Evolutionary conservation across 108 stramenopile genomes (phyloP).

Genomic region (Skeletonema marinoi): DNA sequence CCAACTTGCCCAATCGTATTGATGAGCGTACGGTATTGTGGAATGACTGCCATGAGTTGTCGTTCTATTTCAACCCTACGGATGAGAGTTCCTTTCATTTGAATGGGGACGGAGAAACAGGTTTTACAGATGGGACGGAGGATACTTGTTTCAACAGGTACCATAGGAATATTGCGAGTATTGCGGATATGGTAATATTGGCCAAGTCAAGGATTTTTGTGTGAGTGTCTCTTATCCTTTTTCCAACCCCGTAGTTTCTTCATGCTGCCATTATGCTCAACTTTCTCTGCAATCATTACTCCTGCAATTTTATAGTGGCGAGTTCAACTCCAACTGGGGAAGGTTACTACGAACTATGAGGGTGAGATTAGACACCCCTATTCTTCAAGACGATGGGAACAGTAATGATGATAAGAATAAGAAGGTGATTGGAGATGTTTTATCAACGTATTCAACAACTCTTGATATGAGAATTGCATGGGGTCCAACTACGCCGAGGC

Average conservation of each 20-base stretch:
- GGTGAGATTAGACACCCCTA: neutral
- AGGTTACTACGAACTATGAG: conserved; percentile 22
- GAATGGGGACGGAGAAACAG: neutral
- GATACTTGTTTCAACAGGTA: conserved; percentile 41
- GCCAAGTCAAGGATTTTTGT: conserved; percentile 25
- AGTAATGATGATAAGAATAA: neutral
- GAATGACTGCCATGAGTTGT: conserved; percentile 37
- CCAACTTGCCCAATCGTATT: conserved; percentile 3
- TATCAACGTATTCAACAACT: neutral
- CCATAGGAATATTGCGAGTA: conserved; percentile 42
- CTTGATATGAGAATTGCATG: conserved; percentile 3
- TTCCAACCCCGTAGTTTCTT: neutral
- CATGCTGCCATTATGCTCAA: neutral
- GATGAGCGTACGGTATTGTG: neutral
- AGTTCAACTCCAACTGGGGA: conserved; percentile 56
- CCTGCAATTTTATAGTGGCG: conserved; percentile 18
- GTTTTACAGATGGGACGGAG: neutral
- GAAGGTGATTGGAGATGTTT: neutral
- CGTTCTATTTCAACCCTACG: conserved; percentile 44
- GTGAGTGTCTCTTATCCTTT: neutral
- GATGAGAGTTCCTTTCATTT: conserved; percentile 15
- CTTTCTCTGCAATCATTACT: neutral
- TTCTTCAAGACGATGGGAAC: neutral
- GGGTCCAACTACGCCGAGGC: neutral
- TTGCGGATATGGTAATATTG: conserved; percentile 42